Percentiles rank a stretch among this genome's conserved stretches.
phyloP scores from a whole-genome alignment of 2,329 filamentous ascomycete genomes.

The Beauveria varroae region DNA sequence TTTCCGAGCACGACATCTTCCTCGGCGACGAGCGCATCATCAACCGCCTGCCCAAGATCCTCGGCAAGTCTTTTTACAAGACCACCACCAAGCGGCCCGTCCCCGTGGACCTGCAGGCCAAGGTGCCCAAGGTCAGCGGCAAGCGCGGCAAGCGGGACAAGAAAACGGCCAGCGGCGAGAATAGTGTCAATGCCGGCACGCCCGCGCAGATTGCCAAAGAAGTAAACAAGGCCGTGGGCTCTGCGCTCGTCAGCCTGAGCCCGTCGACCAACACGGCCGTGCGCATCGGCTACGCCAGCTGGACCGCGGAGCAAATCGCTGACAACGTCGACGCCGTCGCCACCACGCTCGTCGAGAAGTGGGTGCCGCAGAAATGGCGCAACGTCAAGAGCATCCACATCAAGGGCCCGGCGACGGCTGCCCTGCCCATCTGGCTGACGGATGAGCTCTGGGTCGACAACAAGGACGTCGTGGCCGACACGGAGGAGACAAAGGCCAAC shows the following conservation, averaged over 20 bases:
- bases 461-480: conserved; percentile 61
- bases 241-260: conserved; percentile 73
- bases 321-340: conserved; percentile 74
- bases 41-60: conserved; percentile 61
- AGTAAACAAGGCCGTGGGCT: conserved; percentile 67
- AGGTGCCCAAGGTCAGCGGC: conserved; percentile 52
- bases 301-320: conserved; percentile 66
- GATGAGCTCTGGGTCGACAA: conserved; percentile 85
- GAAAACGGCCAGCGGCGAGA: conserved; percentile 29
- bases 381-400: conserved; percentile 80
- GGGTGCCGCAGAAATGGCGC: conserved; percentile 78
- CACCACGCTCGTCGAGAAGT: conserved; percentile 63
- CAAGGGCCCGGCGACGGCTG: conserved; percentile 82
- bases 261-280: conserved; percentile 75
- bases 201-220: conserved; percentile 67
- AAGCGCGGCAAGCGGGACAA: conserved; percentile 53
- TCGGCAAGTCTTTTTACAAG: conserved; percentile 94
- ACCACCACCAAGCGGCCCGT: conserved; percentile 76
- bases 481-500: conserved; percentile 49
- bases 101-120: conserved; percentile 63
- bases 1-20: conserved; percentile 85
- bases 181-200: conserved; percentile 40
- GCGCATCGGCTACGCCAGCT: conserved; percentile 68
- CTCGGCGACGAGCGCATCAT: conserved; percentile 84
- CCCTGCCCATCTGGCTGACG: conserved; percentile 90